Evolutionary conservation across 2,329 filamentous ascomycete genomes (phyloP).

Genomic region (Stagonosporopsis tanaceti): DNA sequence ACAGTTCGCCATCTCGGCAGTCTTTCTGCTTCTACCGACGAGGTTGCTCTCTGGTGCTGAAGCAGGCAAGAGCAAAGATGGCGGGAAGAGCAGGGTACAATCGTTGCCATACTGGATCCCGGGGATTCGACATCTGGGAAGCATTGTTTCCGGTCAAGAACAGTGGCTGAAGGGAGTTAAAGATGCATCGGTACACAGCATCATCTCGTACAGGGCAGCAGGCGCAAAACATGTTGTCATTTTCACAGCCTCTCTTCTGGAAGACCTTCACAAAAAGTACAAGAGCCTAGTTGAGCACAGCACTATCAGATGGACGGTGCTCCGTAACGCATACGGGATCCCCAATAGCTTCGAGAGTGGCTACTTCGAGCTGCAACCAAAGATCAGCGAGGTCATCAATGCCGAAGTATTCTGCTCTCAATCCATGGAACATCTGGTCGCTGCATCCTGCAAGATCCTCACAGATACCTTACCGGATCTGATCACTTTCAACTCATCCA

Average conservation of each 20-base stretch:
- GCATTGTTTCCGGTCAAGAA: slow-evolving; percentile 57
- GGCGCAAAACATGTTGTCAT: slow-evolving; percentile 61
- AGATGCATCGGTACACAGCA: slow-evolving; percentile 49
- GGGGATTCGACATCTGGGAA: slow-evolving; percentile 62
- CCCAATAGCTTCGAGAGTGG: slow-evolving; percentile 29
- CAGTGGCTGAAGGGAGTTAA: slow-evolving; percentile 54
- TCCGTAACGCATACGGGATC: slow-evolving; percentile 42
- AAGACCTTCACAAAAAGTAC: slow-evolving; percentile 38
- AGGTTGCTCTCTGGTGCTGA: slow-evolving; percentile 38
- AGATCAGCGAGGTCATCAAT: slow-evolving; percentile 40
- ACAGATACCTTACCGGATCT: slow-evolving; percentile 60
- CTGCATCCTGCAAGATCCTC: slow-evolving; percentile 41
- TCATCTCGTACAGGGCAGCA: slow-evolving; percentile 60
- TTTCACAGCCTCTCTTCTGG: slow-evolving; percentile 56
- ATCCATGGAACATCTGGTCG: slow-evolving; percentile 52
- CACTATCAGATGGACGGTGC: slow-evolving; percentile 28
- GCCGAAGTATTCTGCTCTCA: slow-evolving; percentile 59
- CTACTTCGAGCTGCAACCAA: slow-evolving; percentile 40
- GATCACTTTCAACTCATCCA: slow-evolving; percentile 65
- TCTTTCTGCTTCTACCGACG: slow-evolving; percentile 41
- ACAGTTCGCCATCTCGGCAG: slow-evolving; percentile 38
- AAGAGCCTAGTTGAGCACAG: slow-evolving; percentile 31
- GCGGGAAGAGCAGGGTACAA: slow-evolving; percentile 53
- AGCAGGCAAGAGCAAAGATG: slow-evolving; percentile 31
- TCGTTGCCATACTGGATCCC: slow-evolving; percentile 68